phyloP scores from a whole-genome alignment of 2,329 filamentous ascomycete genomes.

The Colletotrichum acutatum region DNA sequence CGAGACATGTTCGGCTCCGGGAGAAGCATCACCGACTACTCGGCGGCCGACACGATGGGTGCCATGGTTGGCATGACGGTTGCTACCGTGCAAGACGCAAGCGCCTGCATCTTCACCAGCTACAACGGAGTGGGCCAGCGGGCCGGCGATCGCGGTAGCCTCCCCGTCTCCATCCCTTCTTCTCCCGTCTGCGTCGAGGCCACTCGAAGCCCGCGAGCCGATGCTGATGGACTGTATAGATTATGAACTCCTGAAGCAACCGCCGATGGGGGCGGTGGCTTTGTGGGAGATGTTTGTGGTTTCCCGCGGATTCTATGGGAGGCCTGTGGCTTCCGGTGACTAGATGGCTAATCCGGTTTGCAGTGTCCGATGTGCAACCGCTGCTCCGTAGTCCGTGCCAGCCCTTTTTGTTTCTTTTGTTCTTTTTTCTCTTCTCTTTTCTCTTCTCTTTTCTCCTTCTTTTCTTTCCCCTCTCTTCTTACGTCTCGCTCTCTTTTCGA shows the following conservation, averaged over 20 bases:
- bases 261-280: not conserved
- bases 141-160: not conserved
- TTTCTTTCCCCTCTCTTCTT: too few species aligned
- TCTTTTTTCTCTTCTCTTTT: too few species aligned
- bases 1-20: not conserved
- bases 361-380: not conserved
- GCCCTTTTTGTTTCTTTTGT: not conserved
- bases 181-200: not conserved
- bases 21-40: constrained; percentile 13
- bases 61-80: constrained; percentile 11
- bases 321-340: not conserved
- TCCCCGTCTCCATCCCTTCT: not conserved
- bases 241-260: not conserved
- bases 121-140: constrained; percentile 17
- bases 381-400: constrained; percentile 5
- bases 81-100: constrained; percentile 9
- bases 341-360: not conserved
- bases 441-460: too few species aligned
- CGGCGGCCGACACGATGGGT: not conserved
- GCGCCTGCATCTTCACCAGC: constrained; percentile 20
- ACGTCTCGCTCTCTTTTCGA: not conserved
- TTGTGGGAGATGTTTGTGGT: not conserved
- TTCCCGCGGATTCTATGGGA: not conserved
- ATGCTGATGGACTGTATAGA: not conserved
- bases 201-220: not conserved